Evolutionary conservation across 495 filamentous ascomycete species (phyloP), one percentile per base, ranked within the genome.

Genomic region (Glarea lozoyensis): DNA sequence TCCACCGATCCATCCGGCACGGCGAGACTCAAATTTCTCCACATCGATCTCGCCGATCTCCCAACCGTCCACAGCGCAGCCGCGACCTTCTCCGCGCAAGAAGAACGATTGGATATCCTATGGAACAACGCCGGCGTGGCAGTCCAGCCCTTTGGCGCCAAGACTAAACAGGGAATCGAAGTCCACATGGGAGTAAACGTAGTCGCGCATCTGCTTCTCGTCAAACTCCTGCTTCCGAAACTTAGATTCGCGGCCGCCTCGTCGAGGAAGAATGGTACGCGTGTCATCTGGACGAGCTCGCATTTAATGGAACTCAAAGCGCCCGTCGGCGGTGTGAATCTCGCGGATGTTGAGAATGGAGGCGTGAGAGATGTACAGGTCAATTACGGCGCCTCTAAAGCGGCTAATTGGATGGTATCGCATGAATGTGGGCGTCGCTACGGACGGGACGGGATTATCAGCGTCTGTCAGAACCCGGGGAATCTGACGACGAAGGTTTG

Each of bases 111-210:
- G 0, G 67, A 79, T 42, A 64, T 76, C 6, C 58, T 79, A 0
- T 76, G 60, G 49, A 76, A 76, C 48, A 76, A 79, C 45, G 73
- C 75, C 0, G 76, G 74, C 5, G 55, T 78, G 19, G 54, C 53
- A 45, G 37, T 39, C 0, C 50, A 55, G 5, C 48, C 50, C 6
- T 16, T 32, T 3, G 60, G 59, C 31, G 49, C 47, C 37, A 49
- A 44, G 37, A 59, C 53, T 19, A 49, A 43, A 4, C 64, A 70
- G 44, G 64, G 68, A 12, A 55, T 65, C 40, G 65, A 65, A 39
- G 33, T 58, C 10, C 60, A 67, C 30, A 44, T 67, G 13, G 66
- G 57, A 7, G 61, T 57, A 2, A 73, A 70, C 43, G 49, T 43
- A 29, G 25, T 70, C 1, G 66, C 62, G 1, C 55, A 52, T 30